These are phyloP conservation scores for Podila horticola DNA, from an alignment of 192 early-diverging fungal genomes.

Conservation along the genomic window DNA sequence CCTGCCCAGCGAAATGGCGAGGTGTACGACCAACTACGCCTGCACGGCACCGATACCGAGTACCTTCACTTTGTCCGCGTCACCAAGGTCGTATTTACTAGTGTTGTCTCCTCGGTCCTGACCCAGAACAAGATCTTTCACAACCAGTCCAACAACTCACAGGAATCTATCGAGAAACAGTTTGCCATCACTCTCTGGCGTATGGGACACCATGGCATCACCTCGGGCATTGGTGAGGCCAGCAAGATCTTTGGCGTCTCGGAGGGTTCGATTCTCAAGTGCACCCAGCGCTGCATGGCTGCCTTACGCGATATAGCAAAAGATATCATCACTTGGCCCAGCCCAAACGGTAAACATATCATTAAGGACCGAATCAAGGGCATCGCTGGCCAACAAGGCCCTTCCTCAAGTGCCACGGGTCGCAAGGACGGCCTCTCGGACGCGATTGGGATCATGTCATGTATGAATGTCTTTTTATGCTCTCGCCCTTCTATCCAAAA, in stretches of 20 bases:
- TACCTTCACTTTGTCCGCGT: conserved; percentile 34
- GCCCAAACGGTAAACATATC: conserved; percentile 13
- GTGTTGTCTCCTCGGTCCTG: conserved; percentile 27
- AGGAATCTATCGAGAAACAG: conserved; percentile 31
- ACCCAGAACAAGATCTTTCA: conserved; percentile 28
- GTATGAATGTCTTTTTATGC: conserved; percentile 15
- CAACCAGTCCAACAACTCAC: conserved; percentile 21
- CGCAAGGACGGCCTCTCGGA: background rate
- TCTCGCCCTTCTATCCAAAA: conserved; percentile 18
- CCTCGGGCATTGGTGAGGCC: conserved; percentile 29
- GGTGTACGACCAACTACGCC: conserved; percentile 20
- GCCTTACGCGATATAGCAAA: conserved; percentile 22
- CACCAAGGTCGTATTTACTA: conserved; percentile 23
- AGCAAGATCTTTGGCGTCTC: conserved; percentile 39
- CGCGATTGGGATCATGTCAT: conserved; percentile 26
- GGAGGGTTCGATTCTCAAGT: conserved; percentile 41
- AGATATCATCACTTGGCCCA: conserved; percentile 38
- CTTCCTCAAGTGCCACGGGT: background rate
- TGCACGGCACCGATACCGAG: conserved; percentile 15
- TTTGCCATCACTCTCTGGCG: conserved; percentile 41
- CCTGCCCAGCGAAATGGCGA: conserved; percentile 1
- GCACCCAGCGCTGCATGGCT: conserved; percentile 36
- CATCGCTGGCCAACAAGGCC: background rate
- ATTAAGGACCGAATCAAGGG: conserved; percentile 24
- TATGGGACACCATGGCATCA: conserved; percentile 34